phyloP scores from a whole-genome alignment of 2,329 filamentous ascomycete genomes.

The Dothideomycetes sp. region DNA sequence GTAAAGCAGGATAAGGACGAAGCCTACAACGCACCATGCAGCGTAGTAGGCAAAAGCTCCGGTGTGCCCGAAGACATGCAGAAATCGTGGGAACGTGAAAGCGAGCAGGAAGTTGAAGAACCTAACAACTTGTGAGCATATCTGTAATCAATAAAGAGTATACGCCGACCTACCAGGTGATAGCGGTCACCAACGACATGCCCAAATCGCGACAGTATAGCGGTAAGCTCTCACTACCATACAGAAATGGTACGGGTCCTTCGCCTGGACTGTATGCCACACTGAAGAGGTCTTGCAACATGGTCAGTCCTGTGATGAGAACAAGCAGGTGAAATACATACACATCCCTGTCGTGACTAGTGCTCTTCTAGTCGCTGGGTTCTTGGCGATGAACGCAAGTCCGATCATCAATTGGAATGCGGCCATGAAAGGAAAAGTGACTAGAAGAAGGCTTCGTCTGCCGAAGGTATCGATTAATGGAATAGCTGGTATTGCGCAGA shows the following conservation, averaged over 20 bases:
- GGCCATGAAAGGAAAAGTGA: slow-evolving; percentile 36
- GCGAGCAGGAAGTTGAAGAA: slow-evolving; percentile 30
- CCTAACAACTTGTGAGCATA: background rate
- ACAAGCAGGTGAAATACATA: slow-evolving; percentile 20
- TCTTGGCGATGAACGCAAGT: slow-evolving; percentile 30
- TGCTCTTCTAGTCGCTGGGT: slow-evolving; percentile 16
- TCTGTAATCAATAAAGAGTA: background rate
- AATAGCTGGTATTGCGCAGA: slow-evolving; percentile 50
- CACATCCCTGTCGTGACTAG: slow-evolving; percentile 24
- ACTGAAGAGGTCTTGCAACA: slow-evolving; percentile 36
- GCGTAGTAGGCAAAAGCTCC: slow-evolving; percentile 50
- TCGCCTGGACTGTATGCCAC: slow-evolving; percentile 41
- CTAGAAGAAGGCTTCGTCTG: slow-evolving; percentile 28
- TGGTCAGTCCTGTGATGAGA: background rate
- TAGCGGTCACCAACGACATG: slow-evolving; percentile 40
- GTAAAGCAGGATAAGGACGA: slow-evolving; percentile 33
- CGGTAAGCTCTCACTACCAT: slow-evolving; percentile 37
- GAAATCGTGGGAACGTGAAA: slow-evolving; percentile 41
- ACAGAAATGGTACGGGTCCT: slow-evolving; percentile 34
- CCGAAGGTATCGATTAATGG: slow-evolving; percentile 39
- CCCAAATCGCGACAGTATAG: slow-evolving; percentile 35
- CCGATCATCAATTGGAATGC: slow-evolving; percentile 39
- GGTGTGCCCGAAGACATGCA: slow-evolving; percentile 37
- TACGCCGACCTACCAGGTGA: slow-evolving; percentile 35
- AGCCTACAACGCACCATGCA: slow-evolving; percentile 45